Evolutionary conservation across 2,329 filamentous ascomycete species (phyloP), one percentile per base, ranked within the genome.

Genomic region (Exophiala mesophila): DNA sequence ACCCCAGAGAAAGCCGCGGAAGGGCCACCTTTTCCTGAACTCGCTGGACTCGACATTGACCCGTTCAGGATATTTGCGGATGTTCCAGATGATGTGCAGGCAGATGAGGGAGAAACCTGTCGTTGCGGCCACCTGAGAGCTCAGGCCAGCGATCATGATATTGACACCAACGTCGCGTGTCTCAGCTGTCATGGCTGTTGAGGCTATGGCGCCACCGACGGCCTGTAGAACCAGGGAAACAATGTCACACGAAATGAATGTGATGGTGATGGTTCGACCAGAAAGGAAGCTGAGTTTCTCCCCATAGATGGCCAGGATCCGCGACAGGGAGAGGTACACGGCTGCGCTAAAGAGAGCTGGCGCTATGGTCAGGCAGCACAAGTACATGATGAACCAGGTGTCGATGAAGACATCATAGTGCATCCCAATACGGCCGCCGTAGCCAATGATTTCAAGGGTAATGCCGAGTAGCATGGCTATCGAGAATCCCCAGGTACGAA

Each of bases 301-400:
- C 31, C 39, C 41, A 23, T 49, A 52, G 20, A 43, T 41, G 6
- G 23, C 21, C n/a, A 55, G 68, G 51, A 77, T 60, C 65, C 80
- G 77, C 59, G 80, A 78, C 45, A 82, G 72, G 3, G 75, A 80
- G 18, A 83, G 71, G 64, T 82, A 83, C 60, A 82, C 74, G 56
- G 70, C 72, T 50, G 78, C 76, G 61, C 77, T 78, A 61, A 81
- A 67, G 45, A 82, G 69, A 20, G 78, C 55, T 3, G 56, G 56
- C 5, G 52, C 56, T 16, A 58, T 49, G 20, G 50, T 57, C 24
- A 58, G 43, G 23, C 53, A 55, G 40, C 49, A 47, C 21, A 57
- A 37, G 18, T 49, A 45, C 34, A 39, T 45, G 18, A 34, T 5
- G 19, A 45, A 45, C 21, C 36, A 21, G 10, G 30, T 30, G n/a